A percentile compares a stretch with the other conserved stretches of the same genome.
Conservation (phyloP, 495 filamentous ascomycete species). For the Parmelia sp. region DNA sequence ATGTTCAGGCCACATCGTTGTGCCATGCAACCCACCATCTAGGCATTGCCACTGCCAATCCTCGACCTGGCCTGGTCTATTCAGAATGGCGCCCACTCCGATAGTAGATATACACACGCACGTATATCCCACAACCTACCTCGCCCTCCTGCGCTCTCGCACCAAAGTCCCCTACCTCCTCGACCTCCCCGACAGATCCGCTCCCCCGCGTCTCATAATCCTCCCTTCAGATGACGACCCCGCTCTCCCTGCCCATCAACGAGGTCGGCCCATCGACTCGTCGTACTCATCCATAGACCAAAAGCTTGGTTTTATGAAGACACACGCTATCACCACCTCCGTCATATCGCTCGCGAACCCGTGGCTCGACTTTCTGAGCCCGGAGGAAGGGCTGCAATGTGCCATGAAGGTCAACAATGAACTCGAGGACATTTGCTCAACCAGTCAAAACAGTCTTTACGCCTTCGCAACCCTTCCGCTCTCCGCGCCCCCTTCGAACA, state of each 20-base stretch:
- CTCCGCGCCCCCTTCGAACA: slow-evolving; percentile 53
- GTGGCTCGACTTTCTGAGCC: slow-evolving; percentile 82
- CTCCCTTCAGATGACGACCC: slow-evolving; percentile 58
- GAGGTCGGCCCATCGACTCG: slow-evolving; percentile 67
- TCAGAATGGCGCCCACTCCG: slow-evolving; percentile 26
- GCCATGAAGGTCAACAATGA: slow-evolving; percentile 70
- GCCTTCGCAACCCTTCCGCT: slow-evolving; percentile 80
- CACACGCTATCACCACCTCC: slow-evolving; percentile 71
- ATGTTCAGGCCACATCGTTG: too few relatives aligned
- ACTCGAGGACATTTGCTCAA: slow-evolving; percentile 59
- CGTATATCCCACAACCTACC: slow-evolving; percentile 81
- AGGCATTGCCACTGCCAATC: neutral
- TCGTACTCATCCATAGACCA: slow-evolving; percentile 64
- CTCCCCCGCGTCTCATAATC: slow-evolving; percentile 68
- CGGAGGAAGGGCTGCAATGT: slow-evolving; percentile 52
- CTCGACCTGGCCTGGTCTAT: neutral
- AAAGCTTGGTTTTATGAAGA: slow-evolving; percentile 83
- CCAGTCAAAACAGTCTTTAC: slow-evolving; percentile 56
- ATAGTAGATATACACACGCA: slow-evolving; percentile 89
- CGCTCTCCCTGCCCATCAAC: slow-evolving; percentile 44
- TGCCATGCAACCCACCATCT: neutral
- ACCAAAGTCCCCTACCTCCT: slow-evolving; percentile 74
- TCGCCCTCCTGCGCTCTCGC: slow-evolving; percentile 71
- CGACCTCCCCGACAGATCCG: slow-evolving; percentile 41
- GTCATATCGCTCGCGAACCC: slow-evolving; percentile 91